These are phyloP conservation scores for Trichomonascus vanleenenianus DNA, from an alignment of 805 yeast genomes.

Conservation along the genomic window DNA sequence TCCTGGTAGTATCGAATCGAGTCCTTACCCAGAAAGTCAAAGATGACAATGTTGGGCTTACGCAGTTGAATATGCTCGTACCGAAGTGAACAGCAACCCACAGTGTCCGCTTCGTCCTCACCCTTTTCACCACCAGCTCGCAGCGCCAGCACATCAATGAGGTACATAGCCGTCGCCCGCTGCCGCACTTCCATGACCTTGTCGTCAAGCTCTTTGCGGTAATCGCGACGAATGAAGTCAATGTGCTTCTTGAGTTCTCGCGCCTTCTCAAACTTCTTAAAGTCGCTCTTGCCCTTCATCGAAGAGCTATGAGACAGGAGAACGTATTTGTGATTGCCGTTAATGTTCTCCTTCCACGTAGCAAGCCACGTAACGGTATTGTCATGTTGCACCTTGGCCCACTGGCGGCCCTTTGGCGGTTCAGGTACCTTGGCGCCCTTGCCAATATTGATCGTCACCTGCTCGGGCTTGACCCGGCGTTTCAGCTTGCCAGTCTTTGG, in stretches of 20 bases:
- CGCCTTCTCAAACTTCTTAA: constrained; percentile 88
- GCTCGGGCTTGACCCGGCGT: constrained; percentile 82
- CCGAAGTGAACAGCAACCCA: constrained; percentile 92
- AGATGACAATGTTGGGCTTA: constrained; percentile 79
- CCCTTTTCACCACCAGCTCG: constrained; percentile 98
- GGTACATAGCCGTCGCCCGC: constrained; percentile 87
- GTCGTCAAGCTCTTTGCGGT: constrained; percentile 59
- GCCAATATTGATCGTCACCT: constrained; percentile 76
- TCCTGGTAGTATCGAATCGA: constrained; percentile 87
- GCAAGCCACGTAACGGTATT: constrained; percentile 93
- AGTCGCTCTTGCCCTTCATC: constrained; percentile 84
- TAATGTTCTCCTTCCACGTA: constrained; percentile 92
- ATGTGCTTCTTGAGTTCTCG: constrained; percentile 72
- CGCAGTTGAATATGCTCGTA: constrained; percentile 80
- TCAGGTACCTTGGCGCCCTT: constrained; percentile 63
- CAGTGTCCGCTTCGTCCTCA: constrained; percentile 97
- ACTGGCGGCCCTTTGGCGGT: constrained; percentile 78
- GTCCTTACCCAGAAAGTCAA: constrained; percentile 94
- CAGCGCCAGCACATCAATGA: constrained; percentile 85
- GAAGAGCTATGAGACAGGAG: constrained; percentile 87
- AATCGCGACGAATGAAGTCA: constrained; percentile 66
- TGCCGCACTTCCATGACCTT: constrained; percentile 79
- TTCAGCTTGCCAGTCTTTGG: constrained; percentile 92
- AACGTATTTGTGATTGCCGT: constrained; percentile 78
- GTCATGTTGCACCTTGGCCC: constrained; percentile 89